phyloP scores from a whole-genome alignment of 345 rosid species.

The Erucastrum elatum region DNA sequence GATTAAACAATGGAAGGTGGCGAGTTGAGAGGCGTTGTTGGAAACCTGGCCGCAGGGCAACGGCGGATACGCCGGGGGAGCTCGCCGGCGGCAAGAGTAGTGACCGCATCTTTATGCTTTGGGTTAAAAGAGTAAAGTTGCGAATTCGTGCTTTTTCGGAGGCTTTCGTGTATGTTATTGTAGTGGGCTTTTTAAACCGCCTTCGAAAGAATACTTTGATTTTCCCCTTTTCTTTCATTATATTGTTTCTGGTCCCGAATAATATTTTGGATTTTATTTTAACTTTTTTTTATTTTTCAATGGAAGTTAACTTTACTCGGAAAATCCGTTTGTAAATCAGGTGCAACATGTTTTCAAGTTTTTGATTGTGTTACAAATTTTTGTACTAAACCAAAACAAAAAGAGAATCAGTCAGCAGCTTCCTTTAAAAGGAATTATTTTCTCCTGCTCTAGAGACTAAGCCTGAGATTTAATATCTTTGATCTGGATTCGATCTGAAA shows the following conservation, averaged over 20 bases:
- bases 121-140: constrained; percentile 19
- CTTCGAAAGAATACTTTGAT: constrained; percentile 2
- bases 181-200: constrained; percentile 29
- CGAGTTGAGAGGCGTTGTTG: constrained; percentile 32
- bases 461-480: too few species aligned
- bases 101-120: constrained; percentile 50
- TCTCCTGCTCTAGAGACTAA: too few species aligned
- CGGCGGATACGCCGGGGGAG: constrained; percentile 39
- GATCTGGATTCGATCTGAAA: too few species aligned
- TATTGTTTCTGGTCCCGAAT: not conserved
- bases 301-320: too few species aligned
- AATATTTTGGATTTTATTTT: not conserved
- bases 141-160: not conserved
- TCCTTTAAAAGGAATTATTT: too few species aligned
- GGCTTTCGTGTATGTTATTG: not conserved
- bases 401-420: too few species aligned
- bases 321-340: too few species aligned
- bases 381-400: too few species aligned
- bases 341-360: too few species aligned
- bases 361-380: too few species aligned
- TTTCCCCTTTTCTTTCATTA: not conserved
- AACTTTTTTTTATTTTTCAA: too few species aligned
- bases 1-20: constrained; percentile 14
- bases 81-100: constrained; percentile 55
- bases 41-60: constrained; percentile 27